Percentiles rank a stretch among this genome's conserved stretches.
Evolutionary conservation across 306 rosid species (phyloP).

Genomic region (Ammopiptanthus mongolicus): DNA sequence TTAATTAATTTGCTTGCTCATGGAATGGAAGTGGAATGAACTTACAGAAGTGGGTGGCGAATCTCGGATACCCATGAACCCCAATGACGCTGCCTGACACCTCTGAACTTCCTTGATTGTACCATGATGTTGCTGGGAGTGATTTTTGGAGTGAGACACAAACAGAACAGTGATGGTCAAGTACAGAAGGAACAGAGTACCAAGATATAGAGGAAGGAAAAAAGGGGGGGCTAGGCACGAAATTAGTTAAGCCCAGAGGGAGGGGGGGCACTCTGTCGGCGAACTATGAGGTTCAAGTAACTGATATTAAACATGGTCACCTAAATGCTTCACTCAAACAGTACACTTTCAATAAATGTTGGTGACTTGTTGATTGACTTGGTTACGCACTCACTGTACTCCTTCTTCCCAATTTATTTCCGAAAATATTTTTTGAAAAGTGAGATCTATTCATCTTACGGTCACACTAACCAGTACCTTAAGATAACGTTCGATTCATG

Average conservation of each 20-base stretch:
- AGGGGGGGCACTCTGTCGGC: slow-evolving; percentile 35
- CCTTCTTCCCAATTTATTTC: too few relatives aligned
- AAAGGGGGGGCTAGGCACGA: not conserved
- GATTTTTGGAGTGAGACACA: not conserved
- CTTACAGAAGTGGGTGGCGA: slow-evolving; percentile 90
- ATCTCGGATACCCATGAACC: slow-evolving; percentile 99
- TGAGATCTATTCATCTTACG: too few relatives aligned
- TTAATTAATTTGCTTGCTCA: too few relatives aligned
- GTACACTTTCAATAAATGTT: slow-evolving; percentile 11
- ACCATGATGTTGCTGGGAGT: slow-evolving; percentile 49
- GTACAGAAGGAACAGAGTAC: slow-evolving; percentile 27
- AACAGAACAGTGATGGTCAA: slow-evolving; percentile 15
- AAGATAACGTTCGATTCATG: too few relatives aligned
- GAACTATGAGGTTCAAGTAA: not conserved
- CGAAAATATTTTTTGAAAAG: too few relatives aligned
- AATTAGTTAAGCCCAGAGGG: not conserved
- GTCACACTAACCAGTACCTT: too few relatives aligned
- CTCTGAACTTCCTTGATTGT: slow-evolving; percentile 91
- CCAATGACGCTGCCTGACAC: slow-evolving; percentile 99
- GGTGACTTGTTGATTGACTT: slow-evolving; percentile 24
- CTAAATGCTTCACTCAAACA: slow-evolving; percentile 20
- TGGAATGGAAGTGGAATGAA: not conserved
- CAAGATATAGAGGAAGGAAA: slow-evolving; percentile 5
- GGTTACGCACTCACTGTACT: not conserved
- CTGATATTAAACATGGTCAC: slow-evolving; percentile 28